Percentiles rank a stretch among this genome's conserved stretches.
Conservation (phyloP, 805 yeast species). For the Metschnikowia borealis region DNA sequence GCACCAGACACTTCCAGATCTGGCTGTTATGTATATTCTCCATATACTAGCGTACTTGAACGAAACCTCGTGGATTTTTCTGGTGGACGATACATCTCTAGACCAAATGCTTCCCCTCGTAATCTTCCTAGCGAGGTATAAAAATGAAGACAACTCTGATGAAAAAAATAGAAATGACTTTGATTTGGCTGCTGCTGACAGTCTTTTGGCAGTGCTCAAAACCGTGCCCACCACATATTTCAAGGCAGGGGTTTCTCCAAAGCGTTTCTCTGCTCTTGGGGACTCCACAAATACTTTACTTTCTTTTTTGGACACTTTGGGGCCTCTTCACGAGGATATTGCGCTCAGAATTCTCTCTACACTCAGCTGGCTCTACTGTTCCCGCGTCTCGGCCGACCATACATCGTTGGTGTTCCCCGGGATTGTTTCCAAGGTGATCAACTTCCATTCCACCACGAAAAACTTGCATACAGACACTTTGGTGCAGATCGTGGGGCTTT, state of each 20-base stretch:
- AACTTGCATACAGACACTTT: slow-evolving; percentile 23
- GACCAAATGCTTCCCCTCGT: slow-evolving; percentile 37
- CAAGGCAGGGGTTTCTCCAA: slow-evolving; percentile 8
- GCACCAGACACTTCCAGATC: slow-evolving; percentile 21
- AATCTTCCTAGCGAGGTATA: slow-evolving; percentile 19
- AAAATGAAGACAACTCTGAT: not conserved
- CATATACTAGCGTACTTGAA: slow-evolving; percentile 28
- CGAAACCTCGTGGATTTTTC: slow-evolving; percentile 28
- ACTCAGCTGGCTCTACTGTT: slow-evolving; percentile 13
- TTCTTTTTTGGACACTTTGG: slow-evolving; percentile 14
- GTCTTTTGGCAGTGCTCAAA: slow-evolving; percentile 15
- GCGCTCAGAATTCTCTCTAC: slow-evolving; percentile 5
- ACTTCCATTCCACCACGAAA: slow-evolving; percentile 21
- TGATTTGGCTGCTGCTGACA: slow-evolving; percentile 18
- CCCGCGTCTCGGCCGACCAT: slow-evolving; percentile 26
- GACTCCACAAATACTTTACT: slow-evolving; percentile 25
- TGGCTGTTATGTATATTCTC: slow-evolving; percentile 22
- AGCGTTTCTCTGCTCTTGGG: slow-evolving; percentile 27
- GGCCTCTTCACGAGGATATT: not conserved
- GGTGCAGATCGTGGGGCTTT: slow-evolving; percentile 19
- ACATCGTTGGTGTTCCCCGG: slow-evolving; percentile 41
- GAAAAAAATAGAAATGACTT: not conserved
- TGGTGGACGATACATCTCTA: slow-evolving; percentile 20
- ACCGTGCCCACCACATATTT: slow-evolving; percentile 22
- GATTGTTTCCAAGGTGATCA: slow-evolving; percentile 29